Conservation (phyloP, 1,284 basidiomycete species). For the Phenoliferia sp. region DNA sequence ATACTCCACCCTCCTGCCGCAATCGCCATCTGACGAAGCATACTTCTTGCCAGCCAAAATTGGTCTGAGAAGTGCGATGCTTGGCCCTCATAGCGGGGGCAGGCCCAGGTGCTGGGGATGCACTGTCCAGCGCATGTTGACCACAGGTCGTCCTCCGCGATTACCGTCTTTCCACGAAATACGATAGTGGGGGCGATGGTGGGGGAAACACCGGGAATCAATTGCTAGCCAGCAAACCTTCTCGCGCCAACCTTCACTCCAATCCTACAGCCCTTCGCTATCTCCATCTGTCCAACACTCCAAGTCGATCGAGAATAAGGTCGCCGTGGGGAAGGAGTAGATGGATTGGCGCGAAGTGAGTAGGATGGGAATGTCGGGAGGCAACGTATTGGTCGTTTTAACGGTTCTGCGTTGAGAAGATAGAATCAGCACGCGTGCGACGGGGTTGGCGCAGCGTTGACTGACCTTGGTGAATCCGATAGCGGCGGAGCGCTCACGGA, state of each 20-base stretch:
- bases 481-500: slow-evolving; percentile 80
- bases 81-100: too few species aligned
- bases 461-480: slow-evolving; percentile 82
- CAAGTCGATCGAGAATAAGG: neutral
- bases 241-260: neutral
- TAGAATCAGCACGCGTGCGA: neutral
- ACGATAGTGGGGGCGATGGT: too few species aligned
- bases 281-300: neutral
- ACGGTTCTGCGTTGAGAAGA: slow-evolving; percentile 16
- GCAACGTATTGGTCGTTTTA: slow-evolving; percentile 5
- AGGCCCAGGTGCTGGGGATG: too few species aligned
- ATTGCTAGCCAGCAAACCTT: slow-evolving; percentile 7
- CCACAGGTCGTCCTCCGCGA: too few species aligned
- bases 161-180: too few species aligned
- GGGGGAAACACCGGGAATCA: neutral
- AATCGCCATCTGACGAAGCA: too few species aligned
- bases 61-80: too few species aligned
- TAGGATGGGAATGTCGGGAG: neutral
- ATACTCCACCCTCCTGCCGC: too few species aligned
- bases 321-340: neutral
- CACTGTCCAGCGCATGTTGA: too few species aligned
- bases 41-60: too few species aligned
- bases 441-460: too few species aligned
- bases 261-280: too few species aligned
- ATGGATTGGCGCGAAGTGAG: neutral